Evolutionary conservation across 2,329 filamentous ascomycete species (phyloP).

Genomic region (Xylariales sp.): DNA sequence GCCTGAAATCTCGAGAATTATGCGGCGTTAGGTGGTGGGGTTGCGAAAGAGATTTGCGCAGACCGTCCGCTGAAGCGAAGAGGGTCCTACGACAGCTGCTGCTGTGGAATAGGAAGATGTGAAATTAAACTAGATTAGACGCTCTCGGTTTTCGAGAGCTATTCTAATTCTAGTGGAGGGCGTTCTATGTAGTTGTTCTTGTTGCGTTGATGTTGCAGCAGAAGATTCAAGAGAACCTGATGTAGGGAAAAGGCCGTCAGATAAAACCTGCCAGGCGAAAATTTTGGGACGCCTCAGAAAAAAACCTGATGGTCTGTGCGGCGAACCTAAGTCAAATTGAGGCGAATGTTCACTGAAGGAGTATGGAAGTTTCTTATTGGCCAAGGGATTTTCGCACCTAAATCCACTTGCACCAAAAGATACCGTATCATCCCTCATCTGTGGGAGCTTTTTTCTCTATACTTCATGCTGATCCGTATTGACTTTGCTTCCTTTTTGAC

Average conservation of each 20-base stretch:
- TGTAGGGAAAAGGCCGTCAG: constrained; percentile 3
- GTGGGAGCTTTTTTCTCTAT: too few relatives aligned
- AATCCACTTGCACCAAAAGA: too few relatives aligned
- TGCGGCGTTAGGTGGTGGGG: constrained; percentile 29
- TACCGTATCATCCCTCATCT: too few relatives aligned
- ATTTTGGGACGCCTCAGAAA: constrained; percentile 6
- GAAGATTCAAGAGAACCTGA: constrained; percentile 7
- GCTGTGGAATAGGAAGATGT: constrained; percentile 16
- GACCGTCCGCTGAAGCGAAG: constrained; percentile 9
- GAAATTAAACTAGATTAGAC: constrained; percentile 12
- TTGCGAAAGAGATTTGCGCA: constrained; percentile 13
- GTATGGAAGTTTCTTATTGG: neutral
- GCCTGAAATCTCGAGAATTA: constrained; percentile 10
- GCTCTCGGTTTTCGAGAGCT: constrained; percentile 11
- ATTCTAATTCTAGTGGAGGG: constrained; percentile 11
- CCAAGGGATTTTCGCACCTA: neutral
- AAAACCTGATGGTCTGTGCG: constrained; percentile 6
- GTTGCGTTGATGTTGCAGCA: constrained; percentile 4
- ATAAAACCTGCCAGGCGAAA: constrained; percentile 5
- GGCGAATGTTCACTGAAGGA: constrained; percentile 1
- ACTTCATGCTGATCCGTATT: too few relatives aligned
- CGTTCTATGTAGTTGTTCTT: constrained; percentile 1
- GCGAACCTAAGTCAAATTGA: constrained; percentile 1
- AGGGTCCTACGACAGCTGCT: constrained; percentile 16
- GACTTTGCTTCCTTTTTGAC: too few relatives aligned